These are phyloP conservation scores for Taphrina deformans DNA, from an alignment of 1,139 yeast species.

Conservation along the genomic window DNA sequence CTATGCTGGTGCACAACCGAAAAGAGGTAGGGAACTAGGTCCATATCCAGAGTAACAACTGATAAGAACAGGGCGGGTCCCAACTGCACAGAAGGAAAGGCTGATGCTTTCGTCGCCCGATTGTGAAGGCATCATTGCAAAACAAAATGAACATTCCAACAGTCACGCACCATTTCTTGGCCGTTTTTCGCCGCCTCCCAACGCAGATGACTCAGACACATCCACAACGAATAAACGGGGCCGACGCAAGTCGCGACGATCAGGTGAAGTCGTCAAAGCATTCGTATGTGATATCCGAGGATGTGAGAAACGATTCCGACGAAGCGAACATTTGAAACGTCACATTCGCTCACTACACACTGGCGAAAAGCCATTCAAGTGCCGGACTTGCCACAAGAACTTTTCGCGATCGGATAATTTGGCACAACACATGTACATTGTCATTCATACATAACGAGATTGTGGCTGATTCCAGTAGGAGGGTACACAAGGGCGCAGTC, in stretches of 20 bases:
- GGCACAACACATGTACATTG: conserved; percentile 58
- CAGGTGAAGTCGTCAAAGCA: conserved; percentile 5
- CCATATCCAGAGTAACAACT: no score
- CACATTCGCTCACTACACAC: conserved; percentile 70
- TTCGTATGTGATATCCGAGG: conserved; percentile 25
- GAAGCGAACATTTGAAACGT: conserved; percentile 77
- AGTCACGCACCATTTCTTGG: not conserved
- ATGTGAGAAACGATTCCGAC: conserved; percentile 51
- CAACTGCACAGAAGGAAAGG: conserved; percentile 10
- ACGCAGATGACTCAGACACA: conserved; percentile 1
- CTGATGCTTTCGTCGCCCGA: conserved; percentile 9
- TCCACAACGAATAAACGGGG: not conserved
- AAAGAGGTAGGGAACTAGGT: conserved; percentile 14
- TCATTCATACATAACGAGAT: no score
- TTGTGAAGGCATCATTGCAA: conserved; percentile 5
- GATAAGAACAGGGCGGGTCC: conserved; percentile 5
- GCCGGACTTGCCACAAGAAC: conserved; percentile 68
- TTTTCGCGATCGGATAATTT: conserved; percentile 75
- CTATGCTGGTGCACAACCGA: conserved; percentile 8
- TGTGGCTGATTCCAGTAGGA: no score
- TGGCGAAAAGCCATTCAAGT: conserved; percentile 70
- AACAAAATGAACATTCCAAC: not conserved
- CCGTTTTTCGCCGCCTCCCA: conserved; percentile 11
- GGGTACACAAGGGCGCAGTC: conserved; percentile 5
- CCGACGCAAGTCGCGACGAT: conserved; percentile 1